Evolutionary conservation across 208 protist species (phyloP).

Genomic region (Jaenimonas drosophilae): DNA sequence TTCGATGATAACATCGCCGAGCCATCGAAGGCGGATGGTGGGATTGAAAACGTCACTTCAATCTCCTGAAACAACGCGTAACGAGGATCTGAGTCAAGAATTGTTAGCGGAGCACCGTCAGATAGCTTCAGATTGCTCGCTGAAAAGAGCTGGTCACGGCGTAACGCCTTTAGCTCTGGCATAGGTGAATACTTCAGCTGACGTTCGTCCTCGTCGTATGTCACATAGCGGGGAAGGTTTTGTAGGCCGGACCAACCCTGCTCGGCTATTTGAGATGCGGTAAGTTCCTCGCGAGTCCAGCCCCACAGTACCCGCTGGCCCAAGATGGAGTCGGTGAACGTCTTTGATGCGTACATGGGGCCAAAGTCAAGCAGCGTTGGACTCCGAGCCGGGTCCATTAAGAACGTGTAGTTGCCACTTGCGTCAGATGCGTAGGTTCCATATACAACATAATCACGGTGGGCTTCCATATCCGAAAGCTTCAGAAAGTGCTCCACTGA

Average conservation of each 20-base stretch:
- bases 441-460: constrained; percentile 11
- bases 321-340: constrained; percentile 18
- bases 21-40: constrained; percentile 3
- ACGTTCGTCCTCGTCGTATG: constrained; percentile 11
- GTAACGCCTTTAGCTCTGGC: constrained; percentile 11
- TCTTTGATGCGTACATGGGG: constrained; percentile 8
- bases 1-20: not conserved
- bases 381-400: not conserved
- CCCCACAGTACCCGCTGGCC: constrained; percentile 8
- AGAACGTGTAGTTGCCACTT: constrained; percentile 1
- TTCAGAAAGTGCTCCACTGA: constrained; percentile 8
- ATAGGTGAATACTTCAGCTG: constrained; percentile 9
- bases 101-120: no score
- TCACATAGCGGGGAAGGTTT: constrained; percentile 9
- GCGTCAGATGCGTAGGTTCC: constrained; percentile 4
- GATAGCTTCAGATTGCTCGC: not conserved
- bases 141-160: not conserved
- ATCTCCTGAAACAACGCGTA: no score
- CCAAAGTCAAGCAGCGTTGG: constrained; percentile 14
- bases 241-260: constrained; percentile 15
- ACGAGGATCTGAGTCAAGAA: no score
- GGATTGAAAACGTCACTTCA: constrained; percentile 4
- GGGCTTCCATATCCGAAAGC: constrained; percentile 8
- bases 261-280: not conserved
- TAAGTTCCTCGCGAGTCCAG: constrained; percentile 5